A percentile compares a stretch with the other conserved stretches of the same genome.
These are phyloP conservation scores for bread wheat (Triticum aestivum) DNA, from an alignment of 176 grass and related monocot genomes.

Conservation along the genomic window IWGSC_CS_RefSeq_v2.1 NC_057796.1:478359049-478359548, in stretches of 20 bases:
- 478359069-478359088: conserved; percentile 25
- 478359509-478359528: conserved; percentile 89
- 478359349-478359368: conserved; percentile 93
- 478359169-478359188: conserved; percentile 45
- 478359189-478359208: conserved; percentile 11
- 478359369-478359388: conserved; percentile 80
- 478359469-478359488: conserved; percentile 89
- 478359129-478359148: conserved; percentile 86
- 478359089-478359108: conserved; percentile 54
- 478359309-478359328: conserved; percentile 60
- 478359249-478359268: conserved; percentile 85
- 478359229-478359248: background rate
- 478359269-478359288: conserved; percentile 76
- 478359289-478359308: conserved; percentile 65
- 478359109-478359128: conserved; percentile 97
- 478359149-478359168: conserved; percentile 99
- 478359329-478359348: conserved; percentile 98
- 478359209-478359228: background rate
- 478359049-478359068: background rate
- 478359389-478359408: conserved; percentile 94
- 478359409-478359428: conserved; percentile 87
- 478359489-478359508: conserved; percentile 86
- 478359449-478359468: conserved; percentile 95
- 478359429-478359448: conserved; percentile 98
- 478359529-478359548: conserved; percentile 86